Percentiles rank a stretch among this genome's conserved stretches.
Evolutionary conservation across 2,329 filamentous ascomycete genomes (phyloP).

Genomic region (Cercospora sp.): DNA sequence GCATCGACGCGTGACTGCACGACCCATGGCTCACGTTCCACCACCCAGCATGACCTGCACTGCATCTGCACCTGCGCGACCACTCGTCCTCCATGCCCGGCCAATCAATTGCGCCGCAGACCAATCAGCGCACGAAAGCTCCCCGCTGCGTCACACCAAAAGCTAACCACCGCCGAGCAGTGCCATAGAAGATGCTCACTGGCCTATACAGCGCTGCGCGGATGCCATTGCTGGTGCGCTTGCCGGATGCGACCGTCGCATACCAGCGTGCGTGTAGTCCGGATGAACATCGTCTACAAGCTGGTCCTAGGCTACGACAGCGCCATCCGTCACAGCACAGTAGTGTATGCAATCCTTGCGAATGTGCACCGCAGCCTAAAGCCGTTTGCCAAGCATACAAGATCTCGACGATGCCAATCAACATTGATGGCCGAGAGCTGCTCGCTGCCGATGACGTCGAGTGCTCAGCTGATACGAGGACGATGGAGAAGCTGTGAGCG

Average conservation of each 20-base stretch:
- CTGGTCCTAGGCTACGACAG: neutral
- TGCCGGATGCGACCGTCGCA: neutral
- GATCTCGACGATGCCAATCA: neutral
- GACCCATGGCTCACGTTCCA: constrained; percentile 1
- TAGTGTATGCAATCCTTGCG: neutral
- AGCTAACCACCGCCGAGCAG: neutral
- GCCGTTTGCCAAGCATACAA: neutral
- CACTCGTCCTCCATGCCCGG: neutral
- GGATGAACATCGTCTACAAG: neutral
- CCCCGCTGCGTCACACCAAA: neutral
- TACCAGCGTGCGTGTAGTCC: neutral
- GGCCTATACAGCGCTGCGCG: neutral
- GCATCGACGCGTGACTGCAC: neutral
- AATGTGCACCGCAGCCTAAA: neutral
- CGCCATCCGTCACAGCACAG: neutral
- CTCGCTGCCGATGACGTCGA: neutral
- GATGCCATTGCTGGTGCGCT: neutral
- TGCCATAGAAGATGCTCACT: neutral
- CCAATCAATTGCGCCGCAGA: neutral
- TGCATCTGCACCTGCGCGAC: neutral
- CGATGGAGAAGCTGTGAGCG: neutral
- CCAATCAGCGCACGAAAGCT: neutral
- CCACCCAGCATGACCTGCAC: neutral
- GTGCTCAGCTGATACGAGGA: neutral
- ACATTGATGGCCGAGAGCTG: neutral